phyloP scores from a whole-genome alignment of 1,139 yeast genomes.

The Zygotorulaspora mrakii region DNA sequence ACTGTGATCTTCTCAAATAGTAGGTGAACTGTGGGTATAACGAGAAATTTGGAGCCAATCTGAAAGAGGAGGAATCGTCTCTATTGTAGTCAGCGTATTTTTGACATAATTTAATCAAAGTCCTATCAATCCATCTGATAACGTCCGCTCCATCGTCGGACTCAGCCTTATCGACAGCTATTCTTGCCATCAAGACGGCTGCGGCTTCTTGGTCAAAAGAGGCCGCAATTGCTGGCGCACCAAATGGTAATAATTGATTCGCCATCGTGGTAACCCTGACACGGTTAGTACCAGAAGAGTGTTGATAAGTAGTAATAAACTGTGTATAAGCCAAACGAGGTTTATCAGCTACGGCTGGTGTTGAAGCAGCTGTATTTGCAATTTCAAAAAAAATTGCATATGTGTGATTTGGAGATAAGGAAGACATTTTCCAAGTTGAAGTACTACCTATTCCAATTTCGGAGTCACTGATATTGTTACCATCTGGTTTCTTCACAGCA shows the following conservation, averaged over 20 bases:
- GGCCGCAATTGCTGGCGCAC: slow-evolving; percentile 49
- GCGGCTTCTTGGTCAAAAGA: slow-evolving; percentile 99
- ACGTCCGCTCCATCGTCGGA: slow-evolving; percentile 72
- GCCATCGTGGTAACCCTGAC: slow-evolving; percentile 87
- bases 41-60: slow-evolving; percentile 73
- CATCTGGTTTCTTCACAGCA: slow-evolving; percentile 56
- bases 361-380: slow-evolving; percentile 49
- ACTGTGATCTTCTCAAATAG: slow-evolving; percentile 94
- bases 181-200: slow-evolving; percentile 90
- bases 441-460: slow-evolving; percentile 94
- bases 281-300: slow-evolving; percentile 75
- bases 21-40: slow-evolving; percentile 93
- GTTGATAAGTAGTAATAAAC: slow-evolving; percentile 75
- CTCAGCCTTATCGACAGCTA: slow-evolving; percentile 86
- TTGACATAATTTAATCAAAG: slow-evolving; percentile 77
- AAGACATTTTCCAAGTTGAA: slow-evolving; percentile 78
- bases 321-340: slow-evolving; percentile 45
- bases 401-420: slow-evolving; percentile 80
- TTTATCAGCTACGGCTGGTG: slow-evolving; percentile 30
- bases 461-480: slow-evolving; percentile 78
- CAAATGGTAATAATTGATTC: slow-evolving; percentile 54
- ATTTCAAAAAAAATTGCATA: slow-evolving; percentile 88
- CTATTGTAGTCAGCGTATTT: slow-evolving; percentile 84
- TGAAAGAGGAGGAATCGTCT: slow-evolving; percentile 71
- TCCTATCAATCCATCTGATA: slow-evolving; percentile 81